A percentile compares a stretch with the other conserved stretches of the same genome.
Conservation (phyloP, 352 stramenopile genomes). For the Pythium periplocum region DNA sequence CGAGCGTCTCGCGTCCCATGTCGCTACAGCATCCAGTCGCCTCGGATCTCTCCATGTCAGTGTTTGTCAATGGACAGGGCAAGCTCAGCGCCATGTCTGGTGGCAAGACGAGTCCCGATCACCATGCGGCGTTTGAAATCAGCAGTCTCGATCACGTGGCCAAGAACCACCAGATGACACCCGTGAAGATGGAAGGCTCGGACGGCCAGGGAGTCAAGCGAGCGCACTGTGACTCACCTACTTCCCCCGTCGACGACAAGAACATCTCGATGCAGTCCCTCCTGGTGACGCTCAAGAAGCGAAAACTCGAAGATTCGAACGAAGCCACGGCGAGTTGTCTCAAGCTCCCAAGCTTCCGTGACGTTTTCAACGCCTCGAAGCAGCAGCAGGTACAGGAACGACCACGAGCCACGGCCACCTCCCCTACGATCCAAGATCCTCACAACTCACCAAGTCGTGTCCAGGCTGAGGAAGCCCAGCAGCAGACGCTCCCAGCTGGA, state of each 20-base stretch:
- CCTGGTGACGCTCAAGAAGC: slow-evolving; percentile 63
- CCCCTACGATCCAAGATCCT: no score
- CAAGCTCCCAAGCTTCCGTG: slow-evolving; percentile 62
- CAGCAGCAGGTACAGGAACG: slow-evolving; percentile 3
- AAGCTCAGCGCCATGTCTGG: slow-evolving; percentile 6
- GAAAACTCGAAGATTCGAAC: slow-evolving; percentile 24
- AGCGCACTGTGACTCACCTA: no score
- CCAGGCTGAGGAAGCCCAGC: no score
- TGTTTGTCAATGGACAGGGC: slow-evolving; percentile 23
- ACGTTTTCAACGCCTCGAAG: slow-evolving; percentile 37
- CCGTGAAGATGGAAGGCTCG: slow-evolving; percentile 6
- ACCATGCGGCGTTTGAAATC: slow-evolving; percentile 5
- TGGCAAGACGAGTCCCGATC: slow-evolving; percentile 9
- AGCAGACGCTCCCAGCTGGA: no score
- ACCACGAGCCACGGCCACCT: not conserved
- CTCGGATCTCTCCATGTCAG: slow-evolving; percentile 22
- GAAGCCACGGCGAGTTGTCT: slow-evolving; percentile 2
- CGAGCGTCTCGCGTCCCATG: slow-evolving; percentile 7
- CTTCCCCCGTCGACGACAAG: no score
- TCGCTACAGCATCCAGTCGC: no score
- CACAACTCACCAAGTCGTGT: no score
- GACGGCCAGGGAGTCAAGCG: not conserved
- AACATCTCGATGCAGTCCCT: slow-evolving; percentile 66
- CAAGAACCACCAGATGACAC: not conserved
- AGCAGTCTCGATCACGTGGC: not conserved